Base-by-base conservation (phyloP, 2,329 filamentous ascomycete species). In the Paramyrothecium sp. region DNA sequence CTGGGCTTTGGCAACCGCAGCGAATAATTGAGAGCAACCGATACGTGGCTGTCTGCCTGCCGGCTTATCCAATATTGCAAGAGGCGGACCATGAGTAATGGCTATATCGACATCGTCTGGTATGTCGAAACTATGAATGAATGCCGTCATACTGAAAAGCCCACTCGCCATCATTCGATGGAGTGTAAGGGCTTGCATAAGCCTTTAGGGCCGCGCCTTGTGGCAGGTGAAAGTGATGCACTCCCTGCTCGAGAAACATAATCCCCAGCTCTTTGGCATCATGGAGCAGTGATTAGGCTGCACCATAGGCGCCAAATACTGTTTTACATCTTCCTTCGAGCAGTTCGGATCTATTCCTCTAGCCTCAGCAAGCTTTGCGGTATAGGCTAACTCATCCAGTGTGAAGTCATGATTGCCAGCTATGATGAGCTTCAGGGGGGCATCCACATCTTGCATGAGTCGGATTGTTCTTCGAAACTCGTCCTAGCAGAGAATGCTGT, bases 381-480 rank as follows among this genome's bases (percentile, higher is more conserved):
- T 57, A 52, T 79, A 83, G 0, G 63, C 63, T 0, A 63, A 61
- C 2, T 59, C 49, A 33, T 78, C 74, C 2, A 78, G 65, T 0
- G 71, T 76, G 46, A 80, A 80, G 58, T 84, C 79, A 58, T 83
- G 79, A 54, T 83, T 83, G 1, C 81, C 80, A 2, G 80, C 72
- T 48, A 84, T 82, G 7, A 76, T 68, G 1, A 83, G 62, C 55
- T 83, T 83, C 3, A 81, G 65, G 0, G 76, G 73, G 0, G 79
- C 78, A 1, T 76, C 57, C 17, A 82, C 65, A 0, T 53, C 53
- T 10, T 70, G 61, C 0, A 84, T 68, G 0, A 78, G 63, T 2
- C 68, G 56, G 4, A 83, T 63, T 0, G 76, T 68, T 3, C 63
- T 59, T 21, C 59, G 63, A 48, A 75, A 78, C 49, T 80, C 77